Base-by-base conservation (phyloP, 495 filamentous ascomycete species). In the Aspergillus homomorphus region DNA sequence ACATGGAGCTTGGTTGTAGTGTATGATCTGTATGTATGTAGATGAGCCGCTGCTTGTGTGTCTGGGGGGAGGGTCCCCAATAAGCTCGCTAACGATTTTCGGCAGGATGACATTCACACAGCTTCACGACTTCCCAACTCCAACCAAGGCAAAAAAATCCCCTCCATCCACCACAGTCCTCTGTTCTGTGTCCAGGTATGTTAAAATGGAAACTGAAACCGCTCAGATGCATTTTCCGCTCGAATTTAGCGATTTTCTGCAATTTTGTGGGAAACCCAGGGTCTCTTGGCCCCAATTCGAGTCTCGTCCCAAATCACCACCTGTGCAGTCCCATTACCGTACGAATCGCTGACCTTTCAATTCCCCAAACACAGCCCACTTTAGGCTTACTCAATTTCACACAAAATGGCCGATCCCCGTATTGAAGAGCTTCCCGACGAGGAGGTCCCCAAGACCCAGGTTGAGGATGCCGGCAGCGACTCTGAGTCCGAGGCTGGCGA, bases 351-450 rank as follows among this genome's bases (percentile, higher is more conserved):
- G 57, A 66, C 66, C 59, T 45, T 59, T 46, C 10, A 52, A 26
- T 16, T 15, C 8, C 33, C 23, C 51, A 51, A 63, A 44, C 9
- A 48, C 51, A 62, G 60, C 65, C 64, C 62, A 38, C 45, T 67
- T 22, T 66, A 73, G 68, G 67, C 65, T 58, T 60, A 60, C 57
- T 58, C 69, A 59, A 63, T 56, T 70, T 66, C 12, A 38, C 33
- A 75, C 76, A 88, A 68, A 75, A 99, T 99, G 94, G 89, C 95
- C 67, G 94, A 96, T 79, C 89, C 95, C 73, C 90, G 94, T 73
- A 87, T 99, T 73, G 93, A 98, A 82, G 94, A 99, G 80, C 84
- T 98, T 61, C 89, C 89, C 63, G 92, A 98, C 74, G 94, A 99
- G 72, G 77, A 78, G 51, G 69, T 72, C 67, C 74, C 86, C 69